phyloP scores from a whole-genome alignment of 2,329 filamentous ascomycete genomes.

The Seiridium cupressi region DNA sequence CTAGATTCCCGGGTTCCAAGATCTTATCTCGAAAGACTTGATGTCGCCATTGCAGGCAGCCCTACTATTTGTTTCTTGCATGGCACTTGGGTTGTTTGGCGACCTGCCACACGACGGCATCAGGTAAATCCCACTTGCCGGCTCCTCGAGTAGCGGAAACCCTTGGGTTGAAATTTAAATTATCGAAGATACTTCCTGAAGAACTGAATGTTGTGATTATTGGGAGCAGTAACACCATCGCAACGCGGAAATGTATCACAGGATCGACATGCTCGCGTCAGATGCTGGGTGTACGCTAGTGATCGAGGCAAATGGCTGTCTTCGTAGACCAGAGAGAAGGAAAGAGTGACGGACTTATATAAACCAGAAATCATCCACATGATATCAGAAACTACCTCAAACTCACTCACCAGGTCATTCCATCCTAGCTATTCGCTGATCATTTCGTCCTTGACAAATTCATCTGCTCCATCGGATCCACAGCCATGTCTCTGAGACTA shows the following conservation, averaged over 20 bases:
- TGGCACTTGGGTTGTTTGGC: not conserved
- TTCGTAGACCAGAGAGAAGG: no score
- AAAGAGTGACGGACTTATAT: not conserved
- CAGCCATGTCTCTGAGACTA: not conserved
- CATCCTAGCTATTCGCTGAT: not conserved
- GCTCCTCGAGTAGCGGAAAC: not conserved
- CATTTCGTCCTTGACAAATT: not conserved
- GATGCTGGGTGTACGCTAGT: not conserved
- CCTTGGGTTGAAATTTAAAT: not conserved
- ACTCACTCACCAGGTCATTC: not conserved
- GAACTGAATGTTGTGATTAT: not conserved
- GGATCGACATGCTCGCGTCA: not conserved
- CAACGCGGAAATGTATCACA: not conserved
- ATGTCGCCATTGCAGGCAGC: not conserved
- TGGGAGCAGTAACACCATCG: not conserved
- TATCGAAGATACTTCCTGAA: not conserved
- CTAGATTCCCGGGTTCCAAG: not conserved
- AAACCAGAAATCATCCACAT: not conserved
- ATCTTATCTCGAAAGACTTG: not conserved
- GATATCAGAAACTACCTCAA: not conserved
- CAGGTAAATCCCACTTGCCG: not conserved
- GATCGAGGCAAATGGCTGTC: not conserved
- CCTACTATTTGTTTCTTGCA: not conserved
- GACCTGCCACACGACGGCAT: not conserved
- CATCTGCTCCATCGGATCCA: not conserved